phyloP scores from a whole-genome alignment of 2,329 filamentous ascomycete genomes.

The Stromatinia cepivora region DNA sequence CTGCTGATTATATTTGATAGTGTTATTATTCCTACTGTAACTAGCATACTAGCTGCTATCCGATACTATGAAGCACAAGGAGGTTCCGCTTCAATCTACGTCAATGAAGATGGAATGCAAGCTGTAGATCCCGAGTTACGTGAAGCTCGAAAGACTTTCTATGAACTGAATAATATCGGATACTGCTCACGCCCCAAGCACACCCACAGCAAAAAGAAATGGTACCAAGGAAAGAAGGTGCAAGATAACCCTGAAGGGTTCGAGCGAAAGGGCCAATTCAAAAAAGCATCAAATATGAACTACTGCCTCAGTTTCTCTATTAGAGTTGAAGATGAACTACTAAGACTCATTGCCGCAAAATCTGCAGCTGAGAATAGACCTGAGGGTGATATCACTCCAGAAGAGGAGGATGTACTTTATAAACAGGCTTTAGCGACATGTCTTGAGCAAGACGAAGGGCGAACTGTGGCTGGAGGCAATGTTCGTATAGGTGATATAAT shows the following conservation, averaged over 20 bases:
- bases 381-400: conserved; percentile 27
- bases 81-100: conserved; percentile 64
- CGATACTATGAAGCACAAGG: conserved; percentile 60
- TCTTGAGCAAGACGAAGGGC: conserved; percentile 50
- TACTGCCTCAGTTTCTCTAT: conserved; percentile 49
- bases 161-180: conserved; percentile 57
- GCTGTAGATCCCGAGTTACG: conserved; percentile 41
- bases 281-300: conserved; percentile 77
- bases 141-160: conserved; percentile 53
- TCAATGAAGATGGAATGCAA: conserved; percentile 70
- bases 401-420: conserved; percentile 50
- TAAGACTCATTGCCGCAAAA: conserved; percentile 22
- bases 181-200: conserved; percentile 53
- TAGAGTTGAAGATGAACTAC: conserved; percentile 49
- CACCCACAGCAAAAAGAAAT: conserved; percentile 24
- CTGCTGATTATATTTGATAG: conserved; percentile 26
- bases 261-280: conserved; percentile 63
- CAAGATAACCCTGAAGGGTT: conserved; percentile 43
- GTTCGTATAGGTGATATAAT: conserved; percentile 64
- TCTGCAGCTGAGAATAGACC: conserved; percentile 17
- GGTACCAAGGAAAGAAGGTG: conserved; percentile 24
- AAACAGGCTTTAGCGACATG: conserved; percentile 51
- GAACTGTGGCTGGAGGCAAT: conserved; percentile 60
- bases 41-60: conserved; percentile 59
- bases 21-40: conserved; percentile 57